Conservation (phyloP, 768 basidiomycete genomes). For the Boletus sp. region DNA sequence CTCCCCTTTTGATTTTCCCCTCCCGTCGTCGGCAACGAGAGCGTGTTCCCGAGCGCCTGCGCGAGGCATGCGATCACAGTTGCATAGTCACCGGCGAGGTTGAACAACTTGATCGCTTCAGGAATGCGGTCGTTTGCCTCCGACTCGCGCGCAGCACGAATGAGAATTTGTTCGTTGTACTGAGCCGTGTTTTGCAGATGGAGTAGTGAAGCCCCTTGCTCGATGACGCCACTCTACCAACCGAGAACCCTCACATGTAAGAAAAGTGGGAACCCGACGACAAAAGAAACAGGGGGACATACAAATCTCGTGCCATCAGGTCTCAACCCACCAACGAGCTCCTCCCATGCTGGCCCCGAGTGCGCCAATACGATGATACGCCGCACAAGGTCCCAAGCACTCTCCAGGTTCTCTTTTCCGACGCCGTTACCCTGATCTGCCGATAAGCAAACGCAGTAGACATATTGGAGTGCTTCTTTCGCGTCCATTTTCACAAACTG, state of each 20-base stretch:
- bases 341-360: slow-evolving; percentile 81
- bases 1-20: slow-evolving; percentile 57
- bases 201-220: slow-evolving; percentile 75
- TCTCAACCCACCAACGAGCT: slow-evolving; percentile 90
- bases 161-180: slow-evolving; percentile 80
- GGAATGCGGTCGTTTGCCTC: slow-evolving; percentile 80
- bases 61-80: slow-evolving; percentile 88
- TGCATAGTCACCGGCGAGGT: slow-evolving; percentile 86
- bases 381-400: slow-evolving; percentile 74
- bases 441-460: slow-evolving; percentile 79
- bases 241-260: neutral
- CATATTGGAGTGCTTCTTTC: slow-evolving; percentile 91
- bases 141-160: slow-evolving; percentile 76
- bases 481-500: slow-evolving; percentile 93
- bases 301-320: slow-evolving; percentile 88
- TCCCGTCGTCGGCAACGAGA: slow-evolving; percentile 57
- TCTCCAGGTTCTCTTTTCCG: slow-evolving; percentile 83
- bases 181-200: slow-evolving; percentile 61
- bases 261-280: neutral
- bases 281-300: slow-evolving; percentile 31
- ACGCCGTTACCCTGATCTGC: slow-evolving; percentile 66
- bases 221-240: slow-evolving; percentile 77
- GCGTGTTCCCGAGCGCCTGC: slow-evolving; percentile 78
- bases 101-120: slow-evolving; percentile 94
- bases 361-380: slow-evolving; percentile 78